Conservation (phyloP, 2,329 filamentous ascomycete species). For the Penicillium freii region DNA sequence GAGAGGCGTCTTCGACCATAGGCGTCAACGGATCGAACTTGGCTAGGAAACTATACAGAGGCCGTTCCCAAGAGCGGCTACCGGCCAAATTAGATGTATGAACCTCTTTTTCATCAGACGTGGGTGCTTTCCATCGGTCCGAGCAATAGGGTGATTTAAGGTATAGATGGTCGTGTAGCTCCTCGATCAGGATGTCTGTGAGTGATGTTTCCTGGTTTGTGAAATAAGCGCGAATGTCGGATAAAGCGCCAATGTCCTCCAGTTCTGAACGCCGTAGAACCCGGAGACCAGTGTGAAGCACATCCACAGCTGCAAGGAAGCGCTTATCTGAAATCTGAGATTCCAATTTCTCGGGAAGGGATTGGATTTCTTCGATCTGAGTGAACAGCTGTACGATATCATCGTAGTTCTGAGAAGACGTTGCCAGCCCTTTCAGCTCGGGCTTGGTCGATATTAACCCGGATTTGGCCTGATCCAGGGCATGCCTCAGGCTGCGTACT, state of each 20-base stretch:
- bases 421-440: slow-evolving; percentile 85
- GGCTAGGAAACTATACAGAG: slow-evolving; percentile 58
- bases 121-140: slow-evolving; percentile 83
- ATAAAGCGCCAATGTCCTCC: slow-evolving; percentile 84
- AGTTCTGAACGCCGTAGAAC: slow-evolving; percentile 83
- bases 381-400: slow-evolving; percentile 79
- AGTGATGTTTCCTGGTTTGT: slow-evolving; percentile 88
- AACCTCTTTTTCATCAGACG: slow-evolving; percentile 37
- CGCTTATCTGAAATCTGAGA: slow-evolving; percentile 94
- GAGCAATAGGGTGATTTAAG: slow-evolving; percentile 97
- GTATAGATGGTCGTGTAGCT: slow-evolving; percentile 94
- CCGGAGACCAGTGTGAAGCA: slow-evolving; percentile 80
- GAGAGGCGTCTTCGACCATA: slow-evolving; percentile 81
- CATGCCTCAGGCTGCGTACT: slow-evolving; percentile 77
- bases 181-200: slow-evolving; percentile 94
- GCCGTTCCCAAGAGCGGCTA: slow-evolving; percentile 50
- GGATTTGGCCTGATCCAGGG: slow-evolving; percentile 74
- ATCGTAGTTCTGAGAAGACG: slow-evolving; percentile 85
- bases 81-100: slow-evolving; percentile 28
- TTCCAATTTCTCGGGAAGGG: slow-evolving; percentile 88
- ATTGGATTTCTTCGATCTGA: slow-evolving; percentile 82
- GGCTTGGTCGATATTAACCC: slow-evolving; percentile 83
- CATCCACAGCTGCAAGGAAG: slow-evolving; percentile 88
- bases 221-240: slow-evolving; percentile 81
- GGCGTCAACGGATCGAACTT: slow-evolving; percentile 54